Evolutionary conservation across 768 basidiomycete genomes (phyloP).

Genomic region (Tephrocybe sp.): DNA sequence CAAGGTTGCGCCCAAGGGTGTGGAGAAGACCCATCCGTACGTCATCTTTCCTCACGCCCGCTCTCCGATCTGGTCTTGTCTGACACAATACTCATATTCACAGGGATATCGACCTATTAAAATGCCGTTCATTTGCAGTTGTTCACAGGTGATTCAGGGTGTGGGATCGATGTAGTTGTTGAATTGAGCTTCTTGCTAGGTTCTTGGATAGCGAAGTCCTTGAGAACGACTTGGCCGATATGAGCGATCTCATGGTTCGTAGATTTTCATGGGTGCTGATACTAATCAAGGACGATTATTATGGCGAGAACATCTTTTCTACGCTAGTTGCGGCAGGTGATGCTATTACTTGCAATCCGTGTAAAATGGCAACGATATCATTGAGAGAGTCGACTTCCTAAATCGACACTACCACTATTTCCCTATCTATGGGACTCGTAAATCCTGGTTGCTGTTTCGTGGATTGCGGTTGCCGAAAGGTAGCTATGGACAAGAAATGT

Average conservation of each 20-base stretch:
- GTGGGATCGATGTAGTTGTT: constrained; percentile 19
- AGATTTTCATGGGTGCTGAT: no score
- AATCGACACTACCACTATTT: no score
- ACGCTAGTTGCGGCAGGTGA: no score
- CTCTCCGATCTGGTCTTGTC: neutral
- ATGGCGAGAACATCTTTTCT: no score
- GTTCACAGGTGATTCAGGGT: constrained; percentile 46
- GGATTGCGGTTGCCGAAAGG: no score
- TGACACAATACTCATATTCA: neutral
- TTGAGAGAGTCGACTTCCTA: no score
- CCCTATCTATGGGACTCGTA: no score
- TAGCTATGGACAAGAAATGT: no score
- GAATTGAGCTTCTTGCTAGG: neutral
- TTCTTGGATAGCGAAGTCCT: constrained; percentile 73
- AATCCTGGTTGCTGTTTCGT: no score
- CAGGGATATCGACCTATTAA: constrained; percentile 90
- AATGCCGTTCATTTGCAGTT: constrained; percentile 77
- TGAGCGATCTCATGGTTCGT: neutral
- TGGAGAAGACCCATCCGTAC: constrained; percentile 78
- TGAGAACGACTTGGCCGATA: constrained; percentile 59
- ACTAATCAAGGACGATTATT: no score
- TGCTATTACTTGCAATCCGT: no score
- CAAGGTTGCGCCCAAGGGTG: constrained; percentile 89
- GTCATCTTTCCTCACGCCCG: constrained; percentile 11
- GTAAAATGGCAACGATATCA: no score